Conservation (phyloP, 352 stramenopile species). For the Globisporangium sylvaticum region DNA sequence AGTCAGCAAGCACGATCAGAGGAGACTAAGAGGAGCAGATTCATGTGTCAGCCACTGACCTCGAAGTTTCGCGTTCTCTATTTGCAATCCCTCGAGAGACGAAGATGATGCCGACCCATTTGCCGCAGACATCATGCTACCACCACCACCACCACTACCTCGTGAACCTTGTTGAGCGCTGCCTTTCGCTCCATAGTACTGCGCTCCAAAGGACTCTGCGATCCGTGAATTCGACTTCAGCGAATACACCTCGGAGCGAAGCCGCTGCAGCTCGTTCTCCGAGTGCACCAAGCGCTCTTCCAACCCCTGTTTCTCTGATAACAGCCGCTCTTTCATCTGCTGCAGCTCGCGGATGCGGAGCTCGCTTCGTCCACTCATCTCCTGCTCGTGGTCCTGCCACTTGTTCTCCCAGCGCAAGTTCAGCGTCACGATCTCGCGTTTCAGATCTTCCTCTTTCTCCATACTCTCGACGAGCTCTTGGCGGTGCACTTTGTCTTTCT, state of each 20-base stretch:
- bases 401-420: conserved; percentile 70
- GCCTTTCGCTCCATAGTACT: conserved; percentile 15
- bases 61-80: conserved; percentile 59
- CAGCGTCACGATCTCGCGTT: conserved; percentile 56
- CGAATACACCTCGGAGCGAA: conserved; percentile 46
- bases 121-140: conserved; percentile 9
- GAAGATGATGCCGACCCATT: neutral
- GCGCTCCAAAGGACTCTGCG: conserved; percentile 42
- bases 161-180: neutral
- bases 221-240: conserved; percentile 43
- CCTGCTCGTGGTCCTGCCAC: conserved; percentile 59
- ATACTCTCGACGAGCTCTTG: conserved; percentile 48
- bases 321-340: conserved; percentile 45
- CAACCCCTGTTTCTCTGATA: conserved; percentile 50
- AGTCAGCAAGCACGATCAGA: neutral
- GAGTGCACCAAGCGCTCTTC: conserved; percentile 56
- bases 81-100: conserved; percentile 26
- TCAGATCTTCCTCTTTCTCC: conserved; percentile 61
- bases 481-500: conserved; percentile 58
- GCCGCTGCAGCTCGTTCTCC: conserved; percentile 57
- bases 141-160: neutral
- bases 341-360: conserved; percentile 49
- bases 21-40: neutral
- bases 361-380: conserved; percentile 40
- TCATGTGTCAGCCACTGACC: conserved; percentile 7